Conservation (phyloP, 2,329 filamentous ascomycete genomes). For the Epichloe amarillans region DNA sequence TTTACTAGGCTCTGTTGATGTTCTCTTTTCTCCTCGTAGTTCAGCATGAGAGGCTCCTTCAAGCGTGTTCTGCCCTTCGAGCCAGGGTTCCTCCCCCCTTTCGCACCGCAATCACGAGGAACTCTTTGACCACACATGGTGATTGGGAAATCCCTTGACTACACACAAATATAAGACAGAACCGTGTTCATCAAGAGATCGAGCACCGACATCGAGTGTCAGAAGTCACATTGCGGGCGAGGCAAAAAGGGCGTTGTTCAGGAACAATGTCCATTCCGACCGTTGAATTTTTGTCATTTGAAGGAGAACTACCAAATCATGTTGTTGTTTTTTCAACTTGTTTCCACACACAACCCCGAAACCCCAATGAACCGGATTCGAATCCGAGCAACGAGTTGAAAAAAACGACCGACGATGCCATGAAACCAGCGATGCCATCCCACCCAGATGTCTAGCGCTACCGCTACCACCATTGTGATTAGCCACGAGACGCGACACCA, state of each 20-base stretch:
- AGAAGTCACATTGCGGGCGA: too few species aligned
- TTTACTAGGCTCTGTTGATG: too few species aligned
- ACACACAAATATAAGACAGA: too few species aligned
- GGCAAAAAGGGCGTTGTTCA: conserved; percentile 1
- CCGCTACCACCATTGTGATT: background rate
- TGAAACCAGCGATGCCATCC: conserved; percentile 4
- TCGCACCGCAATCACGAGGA: too few species aligned
- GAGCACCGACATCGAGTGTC: too few species aligned
- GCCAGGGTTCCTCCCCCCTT: too few species aligned
- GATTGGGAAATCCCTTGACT: too few species aligned
- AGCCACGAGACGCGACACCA: background rate
- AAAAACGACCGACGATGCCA: conserved; percentile 5
- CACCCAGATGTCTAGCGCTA: background rate
- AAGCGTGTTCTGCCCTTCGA: too few species aligned
- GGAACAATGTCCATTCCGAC: conserved; percentile 19
- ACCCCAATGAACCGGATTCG: conserved; percentile 2
- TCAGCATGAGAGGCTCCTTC: too few species aligned
- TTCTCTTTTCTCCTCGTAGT: too few species aligned
- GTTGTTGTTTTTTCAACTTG: background rate
- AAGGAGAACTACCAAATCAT: conserved; percentile 4
- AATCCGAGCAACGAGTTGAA: conserved; percentile 4
- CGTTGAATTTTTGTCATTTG: conserved; percentile 11
- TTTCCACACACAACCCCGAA: background rate
- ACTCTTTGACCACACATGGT: too few species aligned
- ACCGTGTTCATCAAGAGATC: too few species aligned